Evolutionary conservation across 345 rosid genomes (phyloP), one percentile per base, ranked within the genome.

Genomic region (Combretum micranthum): DNA sequence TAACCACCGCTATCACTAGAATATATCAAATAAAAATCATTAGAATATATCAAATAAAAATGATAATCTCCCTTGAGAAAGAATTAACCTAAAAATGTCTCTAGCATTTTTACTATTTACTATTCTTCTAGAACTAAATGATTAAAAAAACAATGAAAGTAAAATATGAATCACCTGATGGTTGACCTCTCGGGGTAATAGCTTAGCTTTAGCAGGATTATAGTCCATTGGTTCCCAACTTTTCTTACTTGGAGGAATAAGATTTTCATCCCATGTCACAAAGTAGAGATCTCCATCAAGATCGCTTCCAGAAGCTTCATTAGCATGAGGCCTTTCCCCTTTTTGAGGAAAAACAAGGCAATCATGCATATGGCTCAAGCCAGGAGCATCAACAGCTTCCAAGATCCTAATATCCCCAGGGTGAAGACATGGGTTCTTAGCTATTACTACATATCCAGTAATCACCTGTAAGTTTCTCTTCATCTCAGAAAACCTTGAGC

Each of bases 231-330:
- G 90, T 6, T 59, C 46, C 75, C 71, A 86, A 67, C 98, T 92
- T 74, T 44, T 70, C 74, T 69, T 80, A 59, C 85, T 75, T 2
- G 88, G 95, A 42, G 95, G 97, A 69, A 92, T 80, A 43, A 92
- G 91, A 64, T 72, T 72, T 65, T 74, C 87, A 76, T 92, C 97
- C 98, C 98, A 92, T 2, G 98, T 73, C 55, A 84, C 97, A 55
- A 88, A 88, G 65, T 88, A 86, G 23, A 88, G 75, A 64, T 92
- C 98, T 44, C 98, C 98, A 44, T 92, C 98, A 42, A 92, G 88
- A 66, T 92, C 98, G 84, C 97, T 86, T 46, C 97, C 98, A 45
- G 98, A 92, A 68, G 97, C 97, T 77, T 84, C 98, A 57, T 92
- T 67, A 32, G 95, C 37, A 61, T 92, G 97, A 1, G 98, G 97